Percentiles rank a stretch among this genome's conserved stretches.
These are phyloP conservation scores for Scutellaria minor DNA, from an alignment of 257 asterid species.

Conservation along the genomic window DNA sequence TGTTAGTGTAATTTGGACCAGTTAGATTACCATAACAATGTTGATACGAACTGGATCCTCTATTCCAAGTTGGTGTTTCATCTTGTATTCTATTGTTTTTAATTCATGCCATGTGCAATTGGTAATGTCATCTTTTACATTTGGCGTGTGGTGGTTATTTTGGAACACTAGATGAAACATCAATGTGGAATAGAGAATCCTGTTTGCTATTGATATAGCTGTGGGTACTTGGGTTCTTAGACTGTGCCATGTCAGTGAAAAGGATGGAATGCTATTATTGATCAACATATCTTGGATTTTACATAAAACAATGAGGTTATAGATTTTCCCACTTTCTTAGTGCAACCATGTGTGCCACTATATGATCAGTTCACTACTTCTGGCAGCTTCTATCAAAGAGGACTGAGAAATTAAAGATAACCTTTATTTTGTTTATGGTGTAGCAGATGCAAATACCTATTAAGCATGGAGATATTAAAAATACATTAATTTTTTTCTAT, in stretches of 20 bases:
- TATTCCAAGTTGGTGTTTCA: too few relatives aligned
- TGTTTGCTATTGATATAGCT: background rate
- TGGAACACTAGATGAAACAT: too few relatives aligned
- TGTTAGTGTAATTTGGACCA: background rate
- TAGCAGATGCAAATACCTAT: conserved; percentile 24
- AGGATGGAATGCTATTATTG: background rate
- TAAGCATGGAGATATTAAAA: conserved; percentile 7
- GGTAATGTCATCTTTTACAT: too few relatives aligned
- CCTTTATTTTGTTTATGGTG: conserved; percentile 6
- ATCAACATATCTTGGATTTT: background rate
- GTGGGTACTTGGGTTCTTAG: background rate
- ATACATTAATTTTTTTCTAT: conserved; percentile 19
- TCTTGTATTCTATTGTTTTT: too few relatives aligned
- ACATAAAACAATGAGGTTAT: background rate
- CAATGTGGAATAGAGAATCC: too few relatives aligned
- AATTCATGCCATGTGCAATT: too few relatives aligned
- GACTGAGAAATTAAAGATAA: background rate
- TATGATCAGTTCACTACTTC: background rate
- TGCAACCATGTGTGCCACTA: background rate
- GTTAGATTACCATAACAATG: background rate
- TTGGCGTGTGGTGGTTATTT: too few relatives aligned
- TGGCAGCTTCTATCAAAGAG: conserved; percentile 6
- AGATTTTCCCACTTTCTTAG: conserved; percentile 7
- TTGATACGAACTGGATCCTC: background rate
- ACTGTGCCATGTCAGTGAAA: background rate